These are phyloP conservation scores for Chamaenerion angustifolium DNA, from an alignment of 345 rosid genomes.

Conservation along the genomic window DNA sequence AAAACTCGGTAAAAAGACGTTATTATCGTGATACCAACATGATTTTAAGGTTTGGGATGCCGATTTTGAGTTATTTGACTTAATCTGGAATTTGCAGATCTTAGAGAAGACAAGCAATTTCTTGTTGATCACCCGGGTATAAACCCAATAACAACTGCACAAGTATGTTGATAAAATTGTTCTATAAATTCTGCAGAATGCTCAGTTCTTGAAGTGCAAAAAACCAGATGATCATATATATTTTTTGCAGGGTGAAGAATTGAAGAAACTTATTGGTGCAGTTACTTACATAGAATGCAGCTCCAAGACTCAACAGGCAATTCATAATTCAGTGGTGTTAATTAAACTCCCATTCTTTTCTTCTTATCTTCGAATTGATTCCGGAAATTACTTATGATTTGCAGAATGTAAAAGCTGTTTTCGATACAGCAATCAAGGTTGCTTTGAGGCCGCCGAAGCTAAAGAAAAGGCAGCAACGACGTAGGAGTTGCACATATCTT, in stretches of 20 bases:
- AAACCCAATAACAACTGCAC: constrained; percentile 3
- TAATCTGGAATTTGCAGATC: not conserved
- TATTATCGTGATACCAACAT: not conserved
- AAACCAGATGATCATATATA: no score
- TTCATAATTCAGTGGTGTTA: not conserved
- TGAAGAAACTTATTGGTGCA: constrained; percentile 8
- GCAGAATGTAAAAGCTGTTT: constrained; percentile 82
- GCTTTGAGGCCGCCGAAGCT: constrained; percentile 84
- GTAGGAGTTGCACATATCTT: constrained; percentile 4
- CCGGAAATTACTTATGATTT: constrained; percentile 1
- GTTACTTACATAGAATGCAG: constrained; percentile 8
- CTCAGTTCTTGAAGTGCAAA: not conserved
- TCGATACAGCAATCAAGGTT: constrained; percentile 76
- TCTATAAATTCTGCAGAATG: not conserved
- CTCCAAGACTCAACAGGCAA: constrained; percentile 10
- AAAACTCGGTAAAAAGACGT: constrained; percentile 7
- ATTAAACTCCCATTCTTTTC: not conserved
- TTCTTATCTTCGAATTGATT: not conserved
- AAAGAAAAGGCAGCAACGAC: constrained; percentile 42
- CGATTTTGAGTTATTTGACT: not conserved
- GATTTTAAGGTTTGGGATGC: not conserved
- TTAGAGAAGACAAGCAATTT: constrained; percentile 8
- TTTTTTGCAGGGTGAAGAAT: constrained; percentile 7
- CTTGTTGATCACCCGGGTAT: constrained; percentile 6
- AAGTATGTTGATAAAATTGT: not conserved